phyloP scores from a whole-genome alignment of 176 grass and related monocot genomes.

The Ampelocalamus luodianensis region DNA sequence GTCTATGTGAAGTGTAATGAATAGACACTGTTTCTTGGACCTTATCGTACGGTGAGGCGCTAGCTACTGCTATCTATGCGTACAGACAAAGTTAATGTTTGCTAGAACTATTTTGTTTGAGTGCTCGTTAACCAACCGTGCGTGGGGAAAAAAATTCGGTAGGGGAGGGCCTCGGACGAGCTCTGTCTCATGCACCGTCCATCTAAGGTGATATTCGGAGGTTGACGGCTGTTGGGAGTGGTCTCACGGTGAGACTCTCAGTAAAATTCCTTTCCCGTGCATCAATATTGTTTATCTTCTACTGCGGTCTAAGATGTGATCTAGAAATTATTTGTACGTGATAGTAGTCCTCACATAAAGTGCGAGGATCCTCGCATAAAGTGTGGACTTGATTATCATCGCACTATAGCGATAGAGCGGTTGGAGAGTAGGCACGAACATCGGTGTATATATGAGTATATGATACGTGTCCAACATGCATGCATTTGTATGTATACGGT shows the following conservation, averaged over 20 bases:
- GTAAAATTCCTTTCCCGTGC: too few relatives aligned
- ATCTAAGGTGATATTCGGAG: too few relatives aligned
- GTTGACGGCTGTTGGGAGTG: too few relatives aligned
- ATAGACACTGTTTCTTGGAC: conserved; percentile 7
- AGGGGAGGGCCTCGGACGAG: too few relatives aligned
- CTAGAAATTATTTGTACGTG: not conserved
- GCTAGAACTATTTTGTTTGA: too few relatives aligned
- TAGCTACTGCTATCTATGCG: not conserved
- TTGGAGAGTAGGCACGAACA: not conserved
- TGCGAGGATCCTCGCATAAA: not conserved
- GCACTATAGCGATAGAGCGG: not conserved
- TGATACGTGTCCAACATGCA: not conserved
- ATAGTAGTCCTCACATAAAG: too few relatives aligned
- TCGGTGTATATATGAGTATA: not conserved
- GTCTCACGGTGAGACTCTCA: too few relatives aligned
- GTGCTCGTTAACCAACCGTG: too few relatives aligned
- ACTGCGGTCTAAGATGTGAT: not conserved
- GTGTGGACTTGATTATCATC: not conserved
- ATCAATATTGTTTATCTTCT: too few relatives aligned
- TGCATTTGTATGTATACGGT: not conserved
- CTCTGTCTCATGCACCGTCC: too few relatives aligned
- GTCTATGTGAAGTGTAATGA: not conserved
- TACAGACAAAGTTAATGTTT: not conserved
- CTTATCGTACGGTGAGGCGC: not conserved
- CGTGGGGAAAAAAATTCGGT: too few relatives aligned